Conservation (phyloP, 73 alveolate species). For the Paramecium bursaria region DNA sequence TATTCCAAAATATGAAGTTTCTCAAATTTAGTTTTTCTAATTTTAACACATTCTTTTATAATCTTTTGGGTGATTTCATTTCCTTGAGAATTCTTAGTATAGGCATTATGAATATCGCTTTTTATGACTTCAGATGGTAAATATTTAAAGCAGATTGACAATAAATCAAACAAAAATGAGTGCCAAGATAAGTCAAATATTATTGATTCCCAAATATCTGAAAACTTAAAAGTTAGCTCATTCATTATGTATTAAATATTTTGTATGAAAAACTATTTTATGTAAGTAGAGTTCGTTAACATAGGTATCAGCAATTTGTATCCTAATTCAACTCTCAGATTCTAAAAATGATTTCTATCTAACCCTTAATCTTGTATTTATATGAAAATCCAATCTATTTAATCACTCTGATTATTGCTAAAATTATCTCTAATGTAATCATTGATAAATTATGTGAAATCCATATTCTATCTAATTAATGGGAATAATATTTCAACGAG, state of each 20-base stretch:
- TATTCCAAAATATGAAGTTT: constrained; percentile 74
- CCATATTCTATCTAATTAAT: constrained; percentile 37
- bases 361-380: constrained; percentile 44
- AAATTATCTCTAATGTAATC: constrained; percentile 2
- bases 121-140: constrained; percentile 81
- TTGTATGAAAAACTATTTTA: constrained; percentile 2
- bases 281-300: not conserved
- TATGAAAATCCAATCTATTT: constrained; percentile 51
- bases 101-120: constrained; percentile 81
- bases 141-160: constrained; percentile 79
- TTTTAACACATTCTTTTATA: constrained; percentile 80
- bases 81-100: constrained; percentile 84
- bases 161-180: constrained; percentile 75
- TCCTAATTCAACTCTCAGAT: constrained; percentile 57
- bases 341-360: constrained; percentile 20
- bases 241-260: constrained; percentile 9
- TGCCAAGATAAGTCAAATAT: not conserved
- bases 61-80: constrained; percentile 93
- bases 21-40: constrained; percentile 84
- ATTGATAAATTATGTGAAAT: constrained; percentile 9
- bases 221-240: not conserved
- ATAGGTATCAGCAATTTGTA: constrained; percentile 61
- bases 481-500: constrained; percentile 65
- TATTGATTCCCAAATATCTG: constrained; percentile 36
- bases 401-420: not conserved